phyloP scores from a whole-genome alignment of 306 rosid genomes.

The Castanea mollissima region DNA sequence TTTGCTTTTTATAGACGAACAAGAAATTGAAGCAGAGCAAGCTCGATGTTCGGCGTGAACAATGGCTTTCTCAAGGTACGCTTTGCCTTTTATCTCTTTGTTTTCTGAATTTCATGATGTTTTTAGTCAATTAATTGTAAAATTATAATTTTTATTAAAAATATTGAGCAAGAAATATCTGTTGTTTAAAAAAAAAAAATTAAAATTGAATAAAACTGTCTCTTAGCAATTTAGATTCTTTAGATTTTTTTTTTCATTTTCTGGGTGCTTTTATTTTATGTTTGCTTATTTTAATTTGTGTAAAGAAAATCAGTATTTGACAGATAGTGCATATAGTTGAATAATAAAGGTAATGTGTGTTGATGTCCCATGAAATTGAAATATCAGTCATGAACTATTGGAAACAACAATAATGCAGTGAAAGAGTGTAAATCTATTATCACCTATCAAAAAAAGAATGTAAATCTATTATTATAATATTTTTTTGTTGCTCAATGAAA shows the following conservation, averaged over 20 bases:
- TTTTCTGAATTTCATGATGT: background rate
- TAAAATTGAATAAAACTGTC: background rate
- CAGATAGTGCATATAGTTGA: background rate
- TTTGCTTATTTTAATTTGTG: background rate
- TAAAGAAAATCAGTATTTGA: background rate
- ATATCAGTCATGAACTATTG: background rate
- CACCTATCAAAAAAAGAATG: background rate
- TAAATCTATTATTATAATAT: background rate
- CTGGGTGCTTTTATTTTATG: background rate
- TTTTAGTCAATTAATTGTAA: background rate
- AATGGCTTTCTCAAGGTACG: constrained; percentile 66
- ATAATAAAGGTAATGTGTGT: background rate
- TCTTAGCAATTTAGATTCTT: background rate
- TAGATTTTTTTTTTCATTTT: background rate
- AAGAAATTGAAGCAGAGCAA: constrained; percentile 65
- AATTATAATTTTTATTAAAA: too few species aligned
- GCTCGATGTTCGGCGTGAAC: constrained; percentile 69
- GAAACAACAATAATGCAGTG: background rate
- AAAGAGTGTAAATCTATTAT: too few species aligned
- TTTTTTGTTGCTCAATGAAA: background rate
- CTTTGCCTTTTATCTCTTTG: background rate
- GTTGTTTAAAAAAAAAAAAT: background rate
- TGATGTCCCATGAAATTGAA: background rate
- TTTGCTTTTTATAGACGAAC: constrained; percentile 30
- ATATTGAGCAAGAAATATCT: background rate